A percentile compares a stretch with the other conserved stretches of the same genome.
phyloP scores from a whole-genome alignment of 441 rosid species.

The Populus tomentosa region DNA sequence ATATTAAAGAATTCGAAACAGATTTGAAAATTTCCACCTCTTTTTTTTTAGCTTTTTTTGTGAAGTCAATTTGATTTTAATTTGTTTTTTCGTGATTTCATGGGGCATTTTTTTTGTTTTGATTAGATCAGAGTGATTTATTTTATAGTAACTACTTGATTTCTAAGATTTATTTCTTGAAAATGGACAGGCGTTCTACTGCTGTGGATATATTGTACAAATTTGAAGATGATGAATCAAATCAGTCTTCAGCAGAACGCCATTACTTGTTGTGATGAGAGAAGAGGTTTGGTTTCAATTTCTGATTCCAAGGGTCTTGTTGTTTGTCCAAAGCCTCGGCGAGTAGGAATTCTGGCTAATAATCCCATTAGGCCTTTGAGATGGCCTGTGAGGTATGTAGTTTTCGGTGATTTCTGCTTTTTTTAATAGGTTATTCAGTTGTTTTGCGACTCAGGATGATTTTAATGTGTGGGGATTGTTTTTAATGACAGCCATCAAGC shows the following conservation, averaged over 20 bases:
- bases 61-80: not conserved
- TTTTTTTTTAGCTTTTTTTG: not conserved
- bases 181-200: conserved; percentile 34
- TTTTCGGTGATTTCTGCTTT: not conserved
- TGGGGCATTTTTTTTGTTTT: not conserved
- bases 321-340: conserved; percentile 81
- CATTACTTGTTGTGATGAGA: conserved; percentile 49
- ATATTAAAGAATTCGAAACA: not conserved
- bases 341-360: conserved; percentile 49
- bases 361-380: conserved; percentile 46
- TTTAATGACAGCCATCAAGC: conserved; percentile 41
- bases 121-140: not conserved
- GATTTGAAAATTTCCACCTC: not conserved
- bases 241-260: conserved; percentile 66
- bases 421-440: not conserved
- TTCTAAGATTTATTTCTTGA: not conserved
- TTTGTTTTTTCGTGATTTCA: not conserved
- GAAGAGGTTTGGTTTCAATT: conserved; percentile 38
- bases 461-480: not conserved
- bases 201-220: conserved; percentile 10
- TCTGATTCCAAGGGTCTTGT: conserved; percentile 48
- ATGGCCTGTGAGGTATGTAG: conserved; percentile 51
- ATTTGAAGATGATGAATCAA: conserved; percentile 67
- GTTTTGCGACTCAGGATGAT: not conserved
- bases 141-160: not conserved